Percentiles rank a stretch among this genome's conserved stretches.
Conservation (phyloP, 441 rosid species). For the Theobroma grandiflorum region DNA sequence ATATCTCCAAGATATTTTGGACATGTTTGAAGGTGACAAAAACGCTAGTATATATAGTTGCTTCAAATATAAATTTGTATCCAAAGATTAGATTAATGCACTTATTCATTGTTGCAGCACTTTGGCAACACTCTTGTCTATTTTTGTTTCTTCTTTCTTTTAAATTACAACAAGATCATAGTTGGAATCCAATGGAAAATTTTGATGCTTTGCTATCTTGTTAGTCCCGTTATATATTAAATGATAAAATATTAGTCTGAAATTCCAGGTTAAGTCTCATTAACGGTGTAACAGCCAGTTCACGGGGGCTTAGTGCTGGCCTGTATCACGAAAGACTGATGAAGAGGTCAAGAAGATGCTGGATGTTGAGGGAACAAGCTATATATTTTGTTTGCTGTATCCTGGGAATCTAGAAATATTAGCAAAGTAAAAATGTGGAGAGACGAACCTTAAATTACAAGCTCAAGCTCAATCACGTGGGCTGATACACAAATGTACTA, state of each 20-base stretch:
- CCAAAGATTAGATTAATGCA: not conserved
- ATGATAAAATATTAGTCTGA: not conserved
- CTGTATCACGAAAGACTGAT: not conserved
- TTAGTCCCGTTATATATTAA: not conserved
- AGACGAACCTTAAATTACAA: not conserved
- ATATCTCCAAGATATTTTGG: conserved; percentile 11
- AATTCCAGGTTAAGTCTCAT: not conserved
- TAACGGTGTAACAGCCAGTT: not conserved
- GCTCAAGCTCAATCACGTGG: not conserved
- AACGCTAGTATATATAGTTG: not conserved
- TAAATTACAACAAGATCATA: not conserved
- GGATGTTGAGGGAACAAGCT: not conserved
- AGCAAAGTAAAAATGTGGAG: not conserved
- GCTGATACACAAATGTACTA: not conserved
- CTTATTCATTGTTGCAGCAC: not conserved
- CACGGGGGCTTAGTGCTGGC: not conserved
- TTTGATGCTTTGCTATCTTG: not conserved
- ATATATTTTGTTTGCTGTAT: not conserved
- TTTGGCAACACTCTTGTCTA: not conserved
- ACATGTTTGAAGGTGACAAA: not conserved
- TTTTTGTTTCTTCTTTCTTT: not conserved
- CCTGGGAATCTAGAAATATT: not conserved
- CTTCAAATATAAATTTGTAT: not conserved
- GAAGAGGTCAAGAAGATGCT: not conserved
- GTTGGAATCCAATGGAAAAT: not conserved